These are phyloP conservation scores for Russula sp. DNA, from an alignment of 768 basidiomycete genomes.

Conservation along the genomic window DNA sequence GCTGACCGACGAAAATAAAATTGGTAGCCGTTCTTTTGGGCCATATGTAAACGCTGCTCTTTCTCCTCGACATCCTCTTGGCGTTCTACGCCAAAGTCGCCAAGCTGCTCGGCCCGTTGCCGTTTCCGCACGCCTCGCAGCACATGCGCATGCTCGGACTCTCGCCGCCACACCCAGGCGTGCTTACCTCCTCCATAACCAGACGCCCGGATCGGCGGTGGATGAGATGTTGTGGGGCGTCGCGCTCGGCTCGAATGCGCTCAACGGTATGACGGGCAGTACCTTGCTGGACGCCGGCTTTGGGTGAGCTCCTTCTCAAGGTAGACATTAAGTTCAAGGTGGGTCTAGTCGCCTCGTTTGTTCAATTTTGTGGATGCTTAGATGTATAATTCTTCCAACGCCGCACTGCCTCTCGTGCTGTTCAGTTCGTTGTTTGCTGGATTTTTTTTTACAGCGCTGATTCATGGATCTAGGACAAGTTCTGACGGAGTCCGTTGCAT, in stretches of 20 bases:
- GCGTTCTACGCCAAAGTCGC: slow-evolving; percentile 86
- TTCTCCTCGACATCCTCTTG: slow-evolving; percentile 81
- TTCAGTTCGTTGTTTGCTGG: not conserved
- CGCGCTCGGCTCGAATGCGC: slow-evolving; percentile 27
- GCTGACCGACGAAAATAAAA: not conserved
- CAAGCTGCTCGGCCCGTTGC: slow-evolving; percentile 75
- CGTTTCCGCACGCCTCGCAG: slow-evolving; percentile 59
- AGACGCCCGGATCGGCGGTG: slow-evolving; percentile 32
- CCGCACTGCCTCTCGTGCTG: not conserved
- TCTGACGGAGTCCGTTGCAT: no score
- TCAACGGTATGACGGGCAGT: slow-evolving; percentile 27
- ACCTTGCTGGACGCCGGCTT: slow-evolving; percentile 39
- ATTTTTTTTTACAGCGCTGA: no score
- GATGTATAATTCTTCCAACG: not conserved
- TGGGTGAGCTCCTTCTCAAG: slow-evolving; percentile 72
- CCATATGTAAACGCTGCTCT: slow-evolving; percentile 83
- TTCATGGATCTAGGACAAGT: no score
- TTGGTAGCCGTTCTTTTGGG: slow-evolving; percentile 94
- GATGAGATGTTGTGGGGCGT: slow-evolving; percentile 65
- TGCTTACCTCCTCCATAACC: slow-evolving; percentile 63
- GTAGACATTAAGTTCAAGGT: slow-evolving; percentile 84
- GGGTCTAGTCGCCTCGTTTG: no score
- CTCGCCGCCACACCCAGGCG: slow-evolving; percentile 74
- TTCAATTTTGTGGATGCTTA: no score
- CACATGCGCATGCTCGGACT: slow-evolving; percentile 76